Evolutionary conservation across 345 rosid species (phyloP), one percentile per base, ranked within the genome.

Genomic region (Sonneratia alba): DNA sequence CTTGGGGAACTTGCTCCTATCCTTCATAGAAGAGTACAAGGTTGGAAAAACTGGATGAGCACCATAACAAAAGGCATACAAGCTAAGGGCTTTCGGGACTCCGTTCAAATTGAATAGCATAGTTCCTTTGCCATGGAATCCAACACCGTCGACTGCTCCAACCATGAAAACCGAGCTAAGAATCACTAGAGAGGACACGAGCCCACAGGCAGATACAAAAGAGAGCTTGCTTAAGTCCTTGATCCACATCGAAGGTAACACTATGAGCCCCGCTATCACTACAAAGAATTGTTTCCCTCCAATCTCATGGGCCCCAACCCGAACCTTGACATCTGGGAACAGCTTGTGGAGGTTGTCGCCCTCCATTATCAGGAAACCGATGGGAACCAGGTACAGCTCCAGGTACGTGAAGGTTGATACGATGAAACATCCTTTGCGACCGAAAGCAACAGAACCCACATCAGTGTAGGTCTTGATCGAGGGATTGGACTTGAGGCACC

Each of bases 341-440:
- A 72, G 40, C 66, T 77, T 77, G 48, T 72, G 66, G 32, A 77
- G 59, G 64, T 72, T 77, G 32, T 77, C 79, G 3, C 73, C 72
- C 69, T 77, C 76, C 37, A 77, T 36, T 61, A 77, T 72, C 64
- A 77, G 40, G 55, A 77, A 62, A 15, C 69, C 76, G 13, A 42
- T 34, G 11, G 79, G 68, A 27, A 72, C 76, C 59, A 68, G 21
- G 53, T 72, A 77, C 0, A 69, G 68, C 42, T 77, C 73, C 15
- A 62, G 15, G 65, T 62, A 67, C 70, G 45, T 68, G 32, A 68
- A 45, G 48, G 68, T 68, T 22, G 71, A 69, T 37, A 77, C 40
- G 9, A 72, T 9, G 34, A 69, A n/a, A 36, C 72, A 69, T 27
- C 76, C 76, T 63, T 43, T 77, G 10, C n/a, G 40, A 38, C 73